These are phyloP conservation scores for Aspergillus niger DNA, from an alignment of 2,329 filamentous ascomycete genomes.

Conservation along the genomic window DNA sequence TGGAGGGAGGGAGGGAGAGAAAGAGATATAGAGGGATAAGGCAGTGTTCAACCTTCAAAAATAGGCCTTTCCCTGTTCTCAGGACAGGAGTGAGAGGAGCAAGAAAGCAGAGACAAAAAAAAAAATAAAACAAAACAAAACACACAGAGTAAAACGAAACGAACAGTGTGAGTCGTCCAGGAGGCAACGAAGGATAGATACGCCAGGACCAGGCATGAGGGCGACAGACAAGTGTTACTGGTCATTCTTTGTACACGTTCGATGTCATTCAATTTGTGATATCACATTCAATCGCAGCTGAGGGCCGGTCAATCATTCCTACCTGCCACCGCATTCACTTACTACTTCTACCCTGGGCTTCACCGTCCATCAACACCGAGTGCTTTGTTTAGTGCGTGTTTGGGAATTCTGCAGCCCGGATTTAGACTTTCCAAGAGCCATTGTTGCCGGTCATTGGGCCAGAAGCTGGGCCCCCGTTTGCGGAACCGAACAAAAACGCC, in stretches of 20 bases:
- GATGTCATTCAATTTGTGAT: conserved; percentile 3
- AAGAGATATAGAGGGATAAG: not conserved
- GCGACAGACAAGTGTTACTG: not conserved
- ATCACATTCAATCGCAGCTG: conserved; percentile 1
- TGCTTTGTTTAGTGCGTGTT: not conserved
- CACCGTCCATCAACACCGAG: not conserved
- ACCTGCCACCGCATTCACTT: conserved; percentile 12
- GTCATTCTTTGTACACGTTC: conserved; percentile 4
- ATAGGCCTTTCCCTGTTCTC: conserved; percentile 15
- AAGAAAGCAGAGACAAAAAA: not conserved
- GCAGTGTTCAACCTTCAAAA: conserved; percentile 12
- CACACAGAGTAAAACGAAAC: too few species aligned
- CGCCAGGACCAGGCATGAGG: not conserved
- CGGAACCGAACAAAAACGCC: conserved; percentile 1
- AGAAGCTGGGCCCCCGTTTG: conserved; percentile 6
- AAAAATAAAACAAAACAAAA: too few species aligned
- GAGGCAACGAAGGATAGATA: conserved; percentile 2
- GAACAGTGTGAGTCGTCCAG: not conserved
- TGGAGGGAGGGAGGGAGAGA: too few species aligned
- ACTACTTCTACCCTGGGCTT: not conserved
- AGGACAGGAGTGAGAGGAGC: conserved; percentile 9
- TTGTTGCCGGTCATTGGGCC: not conserved
- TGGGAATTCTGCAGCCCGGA: not conserved
- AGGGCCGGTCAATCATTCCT: not conserved
- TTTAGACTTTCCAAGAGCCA: not conserved